Conservation (phyloP, 495 filamentous ascomycete genomes). For the Penicillium coffeae region DNA sequence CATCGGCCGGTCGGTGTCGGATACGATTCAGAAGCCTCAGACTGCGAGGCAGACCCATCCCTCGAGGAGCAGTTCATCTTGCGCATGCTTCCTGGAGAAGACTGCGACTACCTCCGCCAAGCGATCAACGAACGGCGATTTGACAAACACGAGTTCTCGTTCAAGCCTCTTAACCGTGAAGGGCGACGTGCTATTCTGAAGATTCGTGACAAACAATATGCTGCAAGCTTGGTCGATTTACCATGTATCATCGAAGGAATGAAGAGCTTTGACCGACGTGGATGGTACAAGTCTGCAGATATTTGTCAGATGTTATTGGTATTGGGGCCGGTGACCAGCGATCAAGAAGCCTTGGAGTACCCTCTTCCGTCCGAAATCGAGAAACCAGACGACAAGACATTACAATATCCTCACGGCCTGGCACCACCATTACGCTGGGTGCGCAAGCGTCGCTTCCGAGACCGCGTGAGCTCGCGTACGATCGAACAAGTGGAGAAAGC, state of each 20-base stretch:
- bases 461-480: slow-evolving; percentile 70
- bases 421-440: slow-evolving; percentile 88
- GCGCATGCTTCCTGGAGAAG: slow-evolving; percentile 78
- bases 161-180: slow-evolving; percentile 75
- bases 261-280: slow-evolving; percentile 92
- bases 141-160: slow-evolving; percentile 61
- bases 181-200: slow-evolving; percentile 68
- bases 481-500: slow-evolving; percentile 85
- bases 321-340: slow-evolving; percentile 62
- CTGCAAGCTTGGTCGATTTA: slow-evolving; percentile 79
- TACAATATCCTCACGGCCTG: slow-evolving; percentile 86
- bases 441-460: slow-evolving; percentile 76
- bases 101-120: slow-evolving; percentile 75
- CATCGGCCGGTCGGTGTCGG: slow-evolving; percentile 70
- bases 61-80: slow-evolving; percentile 87
- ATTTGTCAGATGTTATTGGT: slow-evolving; percentile 94
- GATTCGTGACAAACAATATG: slow-evolving; percentile 68
- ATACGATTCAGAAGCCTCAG: slow-evolving; percentile 95
- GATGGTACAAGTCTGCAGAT: slow-evolving; percentile 91
- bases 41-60: slow-evolving; percentile 78
- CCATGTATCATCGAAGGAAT: slow-evolving; percentile 90
- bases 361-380: slow-evolving; percentile 64
- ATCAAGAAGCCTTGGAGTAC: slow-evolving; percentile 66
- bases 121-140: slow-evolving; percentile 69
- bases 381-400: slow-evolving; percentile 51